These are phyloP conservation scores for Punica granatum DNA, from an alignment of 345 rosid genomes.

Conservation along the genomic window DNA sequence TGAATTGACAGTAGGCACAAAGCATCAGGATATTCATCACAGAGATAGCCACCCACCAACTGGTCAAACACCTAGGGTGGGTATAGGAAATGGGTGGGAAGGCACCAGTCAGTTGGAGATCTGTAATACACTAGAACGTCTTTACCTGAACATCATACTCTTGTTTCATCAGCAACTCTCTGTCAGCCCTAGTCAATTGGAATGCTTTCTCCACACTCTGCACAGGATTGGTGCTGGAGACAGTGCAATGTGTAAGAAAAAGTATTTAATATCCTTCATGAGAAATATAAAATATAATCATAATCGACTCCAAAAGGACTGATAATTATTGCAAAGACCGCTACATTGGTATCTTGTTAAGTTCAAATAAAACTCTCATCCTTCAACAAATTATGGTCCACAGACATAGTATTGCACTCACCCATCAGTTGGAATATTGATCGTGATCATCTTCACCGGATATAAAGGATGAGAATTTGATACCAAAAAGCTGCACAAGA, in stretches of 20 bases:
- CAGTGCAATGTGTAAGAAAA: neutral
- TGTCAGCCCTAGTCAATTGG: slow-evolving; percentile 63
- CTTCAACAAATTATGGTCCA: no score
- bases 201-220: slow-evolving; percentile 67
- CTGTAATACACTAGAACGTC: neutral
- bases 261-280: neutral
- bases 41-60: no score
- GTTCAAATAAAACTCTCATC: neutral
- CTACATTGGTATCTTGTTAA: neutral
- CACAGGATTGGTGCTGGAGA: slow-evolving; percentile 56
- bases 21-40: slow-evolving; percentile 7
- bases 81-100: no score
- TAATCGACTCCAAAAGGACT: no score
- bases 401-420: slow-evolving; percentile 22
- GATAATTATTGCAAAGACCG: slow-evolving; percentile 4
- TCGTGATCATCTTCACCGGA: slow-evolving; percentile 53
- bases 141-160: slow-evolving; percentile 78
- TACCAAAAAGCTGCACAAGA: slow-evolving; percentile 56
- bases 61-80: no score
- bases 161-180: slow-evolving; percentile 55
- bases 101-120: neutral
- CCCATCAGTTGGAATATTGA: slow-evolving; percentile 70
- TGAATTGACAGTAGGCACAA: slow-evolving; percentile 11
- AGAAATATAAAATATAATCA: no score
- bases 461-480: slow-evolving; percentile 52